Evolutionary conservation across 352 stramenopile species (phyloP), one percentile per base, ranked within the genome.

Genomic region (Phytopythium sindhum): DNA sequence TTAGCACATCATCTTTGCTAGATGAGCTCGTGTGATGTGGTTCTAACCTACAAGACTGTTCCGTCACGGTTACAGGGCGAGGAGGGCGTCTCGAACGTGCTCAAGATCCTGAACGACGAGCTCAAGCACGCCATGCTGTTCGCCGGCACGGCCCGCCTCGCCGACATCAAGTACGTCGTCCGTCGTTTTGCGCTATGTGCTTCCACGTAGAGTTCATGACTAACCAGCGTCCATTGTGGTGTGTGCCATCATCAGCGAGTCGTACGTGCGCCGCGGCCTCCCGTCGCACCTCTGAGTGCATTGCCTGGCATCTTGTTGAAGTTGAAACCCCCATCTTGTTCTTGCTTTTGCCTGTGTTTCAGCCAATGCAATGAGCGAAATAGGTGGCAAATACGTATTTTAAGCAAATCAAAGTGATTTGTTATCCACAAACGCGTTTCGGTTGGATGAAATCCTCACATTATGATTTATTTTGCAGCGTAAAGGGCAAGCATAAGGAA

Each of bases 91-190:
- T 66, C 79, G 24, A 86, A 91, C 53, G 79, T 98, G 63, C 76
- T 99, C 23, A 62, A 86, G 47, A 96, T 98, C 57, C 66, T 98
- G 19, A 93, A 95, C 66, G 86, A 84, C 24, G 96, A 98, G 69
- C 74, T 97, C 44, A 93, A 97, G 70, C 91, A 97, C 53, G 86
- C 90, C 4, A 98, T 98, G 96, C 70, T 92, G 2, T 93, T 95
- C 64, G 71, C 84, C 0, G 86, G 84, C 37, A 93, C 84, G 17
- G 69, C 73, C 41, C 69, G 61, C 21, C 68, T 95, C n/a, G 65
- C 71, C n/a, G 83, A 92, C 55, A 93, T 95, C 64, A 72, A 66
- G 86, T 95, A 70, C 57, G 73, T 72, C 15, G 19, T n/a, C 42
- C 52, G 21, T 29, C 23, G 17, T 12, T 45, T 23, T 21, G 1